Percentiles rank a stretch among this genome's conserved stretches.
phyloP scores from a whole-genome alignment of 1,284 basidiomycete genomes.

The Taiwanofungus camphoratus region DNA sequence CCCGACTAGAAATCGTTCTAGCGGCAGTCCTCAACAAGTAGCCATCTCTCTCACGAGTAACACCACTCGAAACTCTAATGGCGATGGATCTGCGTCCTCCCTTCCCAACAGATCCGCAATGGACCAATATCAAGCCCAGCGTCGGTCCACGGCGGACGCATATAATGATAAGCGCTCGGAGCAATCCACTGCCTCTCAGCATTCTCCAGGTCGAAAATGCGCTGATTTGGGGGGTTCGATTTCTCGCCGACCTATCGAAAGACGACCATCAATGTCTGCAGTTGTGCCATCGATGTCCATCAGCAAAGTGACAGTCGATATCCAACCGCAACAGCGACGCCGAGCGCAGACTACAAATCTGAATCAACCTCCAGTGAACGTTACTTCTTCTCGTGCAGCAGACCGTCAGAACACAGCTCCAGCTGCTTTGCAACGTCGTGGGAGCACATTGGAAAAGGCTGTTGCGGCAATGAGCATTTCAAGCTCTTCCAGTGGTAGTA shows the following conservation, averaged over 20 bases:
- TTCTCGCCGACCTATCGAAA: constrained; percentile 38
- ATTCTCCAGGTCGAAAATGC: constrained; percentile 57
- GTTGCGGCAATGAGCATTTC: constrained; percentile 36
- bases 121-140: constrained; percentile 37
- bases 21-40: constrained; percentile 44
- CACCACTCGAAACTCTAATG: constrained; percentile 32
- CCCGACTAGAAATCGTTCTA: constrained; percentile 33
- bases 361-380: constrained; percentile 5
- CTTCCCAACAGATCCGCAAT: constrained; percentile 32
- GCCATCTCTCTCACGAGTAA: constrained; percentile 31
- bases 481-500: constrained; percentile 46
- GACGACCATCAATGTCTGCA: constrained; percentile 45
- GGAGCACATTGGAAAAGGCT: constrained; percentile 31
- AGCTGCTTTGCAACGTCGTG: constrained; percentile 15
- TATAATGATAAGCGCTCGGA: constrained; percentile 41
- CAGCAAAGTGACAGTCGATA: constrained; percentile 21
- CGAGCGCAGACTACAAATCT: constrained; percentile 22
- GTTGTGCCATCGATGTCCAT: constrained; percentile 29
- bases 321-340: constrained; percentile 25
- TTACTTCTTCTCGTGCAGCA: constrained; percentile 5
- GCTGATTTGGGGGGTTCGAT: constrained; percentile 46
- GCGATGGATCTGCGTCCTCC: constrained; percentile 29
- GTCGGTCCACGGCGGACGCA: constrained; percentile 41
- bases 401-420: constrained; percentile 13
- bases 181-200: constrained; percentile 26